Evolutionary conservation across 306 rosid species (phyloP).

Genomic region (Argentina anserina): DNA sequence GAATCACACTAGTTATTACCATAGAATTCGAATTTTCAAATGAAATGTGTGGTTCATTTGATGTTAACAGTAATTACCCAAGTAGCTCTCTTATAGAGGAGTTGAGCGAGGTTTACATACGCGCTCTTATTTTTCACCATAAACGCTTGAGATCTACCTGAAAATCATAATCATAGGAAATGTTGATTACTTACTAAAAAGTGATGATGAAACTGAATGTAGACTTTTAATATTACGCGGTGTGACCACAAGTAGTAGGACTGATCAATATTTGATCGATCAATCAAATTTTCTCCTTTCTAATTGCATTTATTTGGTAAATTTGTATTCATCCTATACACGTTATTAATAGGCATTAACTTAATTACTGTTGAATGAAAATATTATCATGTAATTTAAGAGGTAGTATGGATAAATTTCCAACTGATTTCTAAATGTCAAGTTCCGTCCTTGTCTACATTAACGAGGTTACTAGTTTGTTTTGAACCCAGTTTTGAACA

Average conservation of each 20-base stretch:
- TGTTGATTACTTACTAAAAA: not conserved
- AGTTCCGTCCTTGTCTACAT: not conserved
- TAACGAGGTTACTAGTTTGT: not conserved
- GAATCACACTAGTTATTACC: not conserved
- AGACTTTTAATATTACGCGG: not conserved
- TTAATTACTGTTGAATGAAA: not conserved
- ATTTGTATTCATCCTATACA: not conserved
- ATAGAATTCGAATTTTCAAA: not conserved
- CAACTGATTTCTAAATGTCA: not conserved
- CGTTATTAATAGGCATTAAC: not conserved
- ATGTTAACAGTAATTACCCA: not conserved
- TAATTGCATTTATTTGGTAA: not conserved
- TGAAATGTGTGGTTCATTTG: not conserved
- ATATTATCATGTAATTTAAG: too few species aligned
- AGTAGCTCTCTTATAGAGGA: not conserved
- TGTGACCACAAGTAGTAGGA: not conserved
- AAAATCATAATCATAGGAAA: not conserved
- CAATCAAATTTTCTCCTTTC: not conserved
- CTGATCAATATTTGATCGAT: not conserved
- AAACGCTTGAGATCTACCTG: not conserved
- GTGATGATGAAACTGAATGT: not conserved
- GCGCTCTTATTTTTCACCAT: not conserved
- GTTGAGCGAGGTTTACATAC: not conserved
- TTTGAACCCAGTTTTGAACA: not conserved
- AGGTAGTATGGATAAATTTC: not conserved